These are phyloP conservation scores for Psidium guajava DNA, from an alignment of 345 rosid genomes.

Conservation along the genomic window DNA sequence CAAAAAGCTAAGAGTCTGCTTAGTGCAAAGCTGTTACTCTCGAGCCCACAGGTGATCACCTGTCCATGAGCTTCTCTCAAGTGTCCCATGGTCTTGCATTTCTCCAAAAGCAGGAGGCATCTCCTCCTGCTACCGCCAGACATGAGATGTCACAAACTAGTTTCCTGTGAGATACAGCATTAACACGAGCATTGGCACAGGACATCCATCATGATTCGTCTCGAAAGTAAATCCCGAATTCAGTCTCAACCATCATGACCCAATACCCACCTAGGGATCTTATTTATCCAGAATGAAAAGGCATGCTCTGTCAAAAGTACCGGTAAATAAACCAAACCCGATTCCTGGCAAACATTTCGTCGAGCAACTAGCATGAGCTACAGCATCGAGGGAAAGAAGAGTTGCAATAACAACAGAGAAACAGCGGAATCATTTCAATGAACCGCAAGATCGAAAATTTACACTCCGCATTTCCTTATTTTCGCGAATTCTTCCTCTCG, in stretches of 20 bases:
- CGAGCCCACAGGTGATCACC: constrained; percentile 26
- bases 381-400: not conserved
- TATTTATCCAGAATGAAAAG: not conserved
- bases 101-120: constrained; percentile 28
- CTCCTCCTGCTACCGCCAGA: constrained; percentile 7
- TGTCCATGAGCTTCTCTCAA: constrained; percentile 34
- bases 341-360: not conserved
- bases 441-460: not conserved
- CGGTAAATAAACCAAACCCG: not conserved
- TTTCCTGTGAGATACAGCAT: not conserved
- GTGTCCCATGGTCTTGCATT: constrained; percentile 34
- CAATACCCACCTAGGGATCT: not conserved
- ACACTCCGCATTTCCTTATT: not conserved
- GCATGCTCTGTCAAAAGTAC: not conserved
- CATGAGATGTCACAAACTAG: constrained; percentile 3
- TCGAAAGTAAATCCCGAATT: not conserved
- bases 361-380: not conserved
- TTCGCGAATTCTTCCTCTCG: not conserved
- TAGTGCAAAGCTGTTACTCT: constrained; percentile 19
- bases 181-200: not conserved
- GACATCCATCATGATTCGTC: not conserved
- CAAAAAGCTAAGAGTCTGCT: constrained; percentile 40
- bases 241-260: not conserved
- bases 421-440: not conserved
- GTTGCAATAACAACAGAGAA: not conserved